phyloP scores from a whole-genome alignment of 2,329 filamentous ascomycete genomes.

The Plenodomus lindquistii region DNA sequence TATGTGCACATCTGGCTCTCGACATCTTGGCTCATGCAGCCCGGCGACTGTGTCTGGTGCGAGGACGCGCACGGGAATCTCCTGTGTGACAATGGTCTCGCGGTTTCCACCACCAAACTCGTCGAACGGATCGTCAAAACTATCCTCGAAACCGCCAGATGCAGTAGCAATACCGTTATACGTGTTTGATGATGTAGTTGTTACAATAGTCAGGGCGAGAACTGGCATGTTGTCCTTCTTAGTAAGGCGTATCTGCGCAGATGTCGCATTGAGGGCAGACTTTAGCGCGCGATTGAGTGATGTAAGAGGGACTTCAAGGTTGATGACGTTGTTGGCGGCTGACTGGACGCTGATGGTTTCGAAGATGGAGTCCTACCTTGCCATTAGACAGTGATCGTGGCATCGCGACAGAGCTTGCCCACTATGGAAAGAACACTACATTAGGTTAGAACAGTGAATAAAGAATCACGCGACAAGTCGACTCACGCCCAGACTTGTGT shows the following conservation, averaged over 20 bases:
- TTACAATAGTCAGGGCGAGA: constrained; percentile 86
- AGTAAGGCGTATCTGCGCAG: constrained; percentile 84
- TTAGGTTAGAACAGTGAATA: constrained; percentile 20
- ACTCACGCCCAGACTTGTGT: constrained; percentile 95
- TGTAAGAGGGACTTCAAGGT: constrained; percentile 89
- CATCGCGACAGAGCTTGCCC: constrained; percentile 32
- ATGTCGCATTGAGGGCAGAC: constrained; percentile 79
- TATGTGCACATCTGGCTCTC: constrained; percentile 93
- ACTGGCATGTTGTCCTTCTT: constrained; percentile 89
- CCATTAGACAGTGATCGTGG: constrained; percentile 14
- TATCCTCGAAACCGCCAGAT: constrained; percentile 28
- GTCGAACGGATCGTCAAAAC: constrained; percentile 30
- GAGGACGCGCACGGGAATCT: constrained; percentile 92
- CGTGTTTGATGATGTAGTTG: constrained; percentile 62
- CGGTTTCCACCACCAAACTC: constrained; percentile 61
- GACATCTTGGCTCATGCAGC: constrained; percentile 89
- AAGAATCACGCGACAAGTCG: constrained; percentile 13
- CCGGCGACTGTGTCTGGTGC: constrained; percentile 81
- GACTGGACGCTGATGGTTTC: constrained; percentile 86
- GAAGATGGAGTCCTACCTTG: constrained; percentile 78
- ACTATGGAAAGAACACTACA: constrained; percentile 49
- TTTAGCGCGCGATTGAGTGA: constrained; percentile 89
- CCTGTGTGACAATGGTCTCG: constrained; percentile 91
- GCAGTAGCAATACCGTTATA: constrained; percentile 41
- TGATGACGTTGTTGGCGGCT: constrained; percentile 86